These are phyloP conservation scores for Phaseolus lunatus DNA, from an alignment of 306 rosid genomes.

Conservation along the genomic window DNA sequence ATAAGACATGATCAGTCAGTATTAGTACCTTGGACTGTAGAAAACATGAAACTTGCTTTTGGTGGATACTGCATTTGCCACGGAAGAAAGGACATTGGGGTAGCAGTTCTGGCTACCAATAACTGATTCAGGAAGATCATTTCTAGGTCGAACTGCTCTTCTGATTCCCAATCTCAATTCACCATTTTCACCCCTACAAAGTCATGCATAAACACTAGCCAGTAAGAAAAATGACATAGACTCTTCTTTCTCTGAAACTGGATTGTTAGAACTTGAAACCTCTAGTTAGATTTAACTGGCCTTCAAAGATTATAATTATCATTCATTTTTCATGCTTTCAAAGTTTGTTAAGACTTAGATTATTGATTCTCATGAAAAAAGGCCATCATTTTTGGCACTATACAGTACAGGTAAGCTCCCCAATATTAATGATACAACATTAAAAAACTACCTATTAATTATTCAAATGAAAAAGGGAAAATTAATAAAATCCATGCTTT, in stretches of 20 bases:
- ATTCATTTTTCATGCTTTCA: conserved; percentile 16
- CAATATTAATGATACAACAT: background rate
- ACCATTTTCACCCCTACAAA: conserved; percentile 91
- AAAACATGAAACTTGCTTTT: conserved; percentile 88
- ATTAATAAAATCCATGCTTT: background rate
- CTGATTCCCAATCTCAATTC: conserved; percentile 96
- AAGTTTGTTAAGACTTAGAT: conserved; percentile 16
- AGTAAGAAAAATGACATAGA: conserved; percentile 14
- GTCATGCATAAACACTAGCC: conserved; percentile 31
- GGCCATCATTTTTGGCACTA: background rate
- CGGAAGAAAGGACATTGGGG: conserved; percentile 69
- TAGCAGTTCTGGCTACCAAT: conserved; percentile 72
- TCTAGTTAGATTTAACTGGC: conserved; percentile 1
- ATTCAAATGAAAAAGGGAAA: conserved; percentile 11
- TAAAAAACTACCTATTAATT: background rate
- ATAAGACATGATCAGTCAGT: conserved; percentile 31
- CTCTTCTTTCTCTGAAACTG: conserved; percentile 11
- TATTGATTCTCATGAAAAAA: conserved; percentile 7
- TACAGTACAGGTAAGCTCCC: background rate
- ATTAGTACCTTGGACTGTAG: conserved; percentile 90
- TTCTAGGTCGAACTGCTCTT: conserved; percentile 87
- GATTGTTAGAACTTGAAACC: background rate
- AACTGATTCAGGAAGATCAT: conserved; percentile 87
- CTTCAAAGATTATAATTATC: conserved; percentile 6
- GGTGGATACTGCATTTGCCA: conserved; percentile 86